Evolutionary conservation across 441 rosid species (phyloP).

Genomic region (Isatis lusitanica): DNA sequence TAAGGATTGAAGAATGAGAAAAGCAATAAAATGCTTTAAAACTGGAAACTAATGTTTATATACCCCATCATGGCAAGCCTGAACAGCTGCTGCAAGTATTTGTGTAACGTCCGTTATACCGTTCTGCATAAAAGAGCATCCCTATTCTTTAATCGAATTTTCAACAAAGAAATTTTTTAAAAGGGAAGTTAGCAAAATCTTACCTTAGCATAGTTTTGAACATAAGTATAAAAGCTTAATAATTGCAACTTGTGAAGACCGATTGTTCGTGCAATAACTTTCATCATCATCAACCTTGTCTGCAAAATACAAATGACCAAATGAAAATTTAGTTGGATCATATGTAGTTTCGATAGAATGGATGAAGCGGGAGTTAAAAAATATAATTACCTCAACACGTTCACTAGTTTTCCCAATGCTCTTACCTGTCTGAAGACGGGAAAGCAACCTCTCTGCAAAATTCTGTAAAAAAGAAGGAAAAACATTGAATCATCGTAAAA

Average conservation of each 20-base stretch:
- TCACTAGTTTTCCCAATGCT: constrained; percentile 40
- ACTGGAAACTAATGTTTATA: constrained; percentile 21
- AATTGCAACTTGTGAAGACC: constrained; percentile 88
- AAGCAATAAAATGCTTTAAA: not conserved
- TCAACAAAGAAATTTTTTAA: not conserved
- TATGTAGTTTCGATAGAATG: not conserved
- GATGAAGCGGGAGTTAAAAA: not conserved
- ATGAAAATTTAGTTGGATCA: not conserved
- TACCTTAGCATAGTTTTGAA: constrained; percentile 89
- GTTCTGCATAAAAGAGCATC: constrained; percentile 48
- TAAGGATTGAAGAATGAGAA: not conserved
- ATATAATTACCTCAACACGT: constrained; percentile 63
- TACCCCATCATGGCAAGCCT: constrained; percentile 94
- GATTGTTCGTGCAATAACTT: constrained; percentile 84
- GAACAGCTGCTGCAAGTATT: constrained; percentile 92
- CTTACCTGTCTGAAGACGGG: constrained; percentile 84
- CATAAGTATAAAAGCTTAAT: constrained; percentile 70
- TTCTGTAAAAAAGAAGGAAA: constrained; percentile 51
- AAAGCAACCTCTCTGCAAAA: constrained; percentile 76
- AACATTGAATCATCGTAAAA: not conserved
- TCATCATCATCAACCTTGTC: constrained; percentile 93
- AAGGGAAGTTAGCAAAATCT: constrained; percentile 7
- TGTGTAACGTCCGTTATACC: constrained; percentile 61
- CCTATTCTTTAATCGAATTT: constrained; percentile 1
- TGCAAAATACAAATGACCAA: constrained; percentile 34